Evolutionary conservation across 345 rosid species (phyloP).

Genomic region (Eucalyptus marginata): DNA sequence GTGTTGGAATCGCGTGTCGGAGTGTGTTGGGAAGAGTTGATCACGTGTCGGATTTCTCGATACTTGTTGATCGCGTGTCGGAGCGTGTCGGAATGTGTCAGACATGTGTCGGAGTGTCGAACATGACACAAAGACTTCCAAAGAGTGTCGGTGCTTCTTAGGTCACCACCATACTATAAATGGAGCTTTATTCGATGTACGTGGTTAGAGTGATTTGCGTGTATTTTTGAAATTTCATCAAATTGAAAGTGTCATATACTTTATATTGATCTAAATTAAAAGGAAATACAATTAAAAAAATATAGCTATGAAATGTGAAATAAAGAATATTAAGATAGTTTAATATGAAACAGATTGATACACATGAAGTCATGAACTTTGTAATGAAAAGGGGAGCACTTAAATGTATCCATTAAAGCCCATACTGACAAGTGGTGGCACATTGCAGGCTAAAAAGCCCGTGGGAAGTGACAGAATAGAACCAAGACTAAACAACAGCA

Average conservation of each 20-base stretch:
- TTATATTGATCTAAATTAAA: neutral
- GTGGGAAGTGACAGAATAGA: neutral
- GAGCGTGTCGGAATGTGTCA: too few relatives aligned
- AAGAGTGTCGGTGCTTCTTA: too few relatives aligned
- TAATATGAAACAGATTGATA: neutral
- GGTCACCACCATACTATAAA: neutral
- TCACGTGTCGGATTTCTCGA: too few relatives aligned
- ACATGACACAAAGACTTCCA: too few relatives aligned
- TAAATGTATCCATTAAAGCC: neutral
- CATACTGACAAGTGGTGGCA: neutral
- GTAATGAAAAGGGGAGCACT: neutral
- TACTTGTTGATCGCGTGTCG: too few relatives aligned
- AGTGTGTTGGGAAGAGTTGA: too few relatives aligned
- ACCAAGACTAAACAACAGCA: neutral
- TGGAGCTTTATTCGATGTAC: neutral
- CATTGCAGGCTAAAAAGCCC: neutral
- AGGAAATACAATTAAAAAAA: neutral
- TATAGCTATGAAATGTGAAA: neutral
- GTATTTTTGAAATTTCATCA: neutral
- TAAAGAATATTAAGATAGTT: neutral
- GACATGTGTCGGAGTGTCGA: too few relatives aligned
- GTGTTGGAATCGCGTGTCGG: too few relatives aligned
- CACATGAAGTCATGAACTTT: neutral
- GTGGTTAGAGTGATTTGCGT: accelerated
- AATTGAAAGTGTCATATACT: accelerated